Conservation (phyloP, 495 filamentous ascomycete genomes). For the Antarctomyces pellizariae region DNA sequence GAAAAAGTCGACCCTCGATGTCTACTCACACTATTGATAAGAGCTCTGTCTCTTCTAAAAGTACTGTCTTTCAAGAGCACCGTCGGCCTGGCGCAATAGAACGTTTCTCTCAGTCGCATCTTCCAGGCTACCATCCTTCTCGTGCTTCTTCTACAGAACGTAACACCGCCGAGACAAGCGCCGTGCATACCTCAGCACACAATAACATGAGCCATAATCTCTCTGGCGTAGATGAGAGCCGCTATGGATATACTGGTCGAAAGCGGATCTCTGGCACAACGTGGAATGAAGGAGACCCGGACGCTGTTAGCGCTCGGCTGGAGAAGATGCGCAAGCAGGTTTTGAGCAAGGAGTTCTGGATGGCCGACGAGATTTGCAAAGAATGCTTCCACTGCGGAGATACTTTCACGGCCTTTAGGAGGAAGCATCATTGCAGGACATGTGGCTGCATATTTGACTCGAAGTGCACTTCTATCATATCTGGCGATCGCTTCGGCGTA, state of each 20-base stretch:
- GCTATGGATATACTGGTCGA: slow-evolving; percentile 8
- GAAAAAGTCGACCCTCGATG: no score
- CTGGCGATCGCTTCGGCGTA: slow-evolving; percentile 72
- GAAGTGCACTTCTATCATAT: slow-evolving; percentile 78
- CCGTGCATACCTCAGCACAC: slow-evolving; percentile 28
- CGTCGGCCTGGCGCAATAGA: slow-evolving; percentile 22
- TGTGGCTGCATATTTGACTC: slow-evolving; percentile 95
- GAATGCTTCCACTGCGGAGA: slow-evolving; percentile 87
- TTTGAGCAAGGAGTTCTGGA: slow-evolving; percentile 91
- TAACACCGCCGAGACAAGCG: slow-evolving; percentile 25
- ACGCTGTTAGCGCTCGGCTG: slow-evolving; percentile 33
- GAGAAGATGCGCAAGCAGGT: slow-evolving; percentile 60
- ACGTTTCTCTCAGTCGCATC: slow-evolving; percentile 27
- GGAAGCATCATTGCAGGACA: slow-evolving; percentile 90
- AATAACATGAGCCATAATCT: slow-evolving; percentile 29
- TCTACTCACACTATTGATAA: no score
- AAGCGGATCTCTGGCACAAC: slow-evolving; percentile 29
- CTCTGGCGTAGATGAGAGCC: slow-evolving; percentile 15
- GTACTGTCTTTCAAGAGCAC: slow-evolving; percentile 2
- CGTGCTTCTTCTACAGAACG: slow-evolving; percentile 38
- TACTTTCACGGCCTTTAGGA: slow-evolving; percentile 75
- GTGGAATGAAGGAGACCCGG: slow-evolving; percentile 28
- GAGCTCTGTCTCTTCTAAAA: slow-evolving; percentile 2
- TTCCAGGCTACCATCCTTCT: slow-evolving; percentile 24
- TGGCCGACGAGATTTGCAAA: slow-evolving; percentile 95